Evolutionary conservation across 768 basidiomycete species (phyloP).

Genomic region (Tricholoma flavovirens): DNA sequence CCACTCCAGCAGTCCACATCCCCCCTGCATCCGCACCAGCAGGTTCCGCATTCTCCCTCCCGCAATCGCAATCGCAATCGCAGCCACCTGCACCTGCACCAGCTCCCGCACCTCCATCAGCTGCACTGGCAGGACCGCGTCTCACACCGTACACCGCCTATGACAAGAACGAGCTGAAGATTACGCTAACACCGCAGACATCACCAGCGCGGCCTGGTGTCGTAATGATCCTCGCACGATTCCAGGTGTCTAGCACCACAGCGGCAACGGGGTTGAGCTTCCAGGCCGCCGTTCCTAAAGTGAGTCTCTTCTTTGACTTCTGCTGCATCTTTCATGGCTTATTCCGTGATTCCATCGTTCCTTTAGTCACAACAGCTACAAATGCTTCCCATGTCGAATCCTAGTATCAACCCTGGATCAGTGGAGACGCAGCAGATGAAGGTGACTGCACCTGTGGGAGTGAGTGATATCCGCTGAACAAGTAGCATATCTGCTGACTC

Average conservation of each 20-base stretch:
- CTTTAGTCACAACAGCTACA: slow-evolving; percentile 89
- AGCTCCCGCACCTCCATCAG: slow-evolving; percentile 25
- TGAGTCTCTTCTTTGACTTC: slow-evolving; percentile 23
- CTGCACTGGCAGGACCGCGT: slow-evolving; percentile 38
- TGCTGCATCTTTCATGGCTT: background rate
- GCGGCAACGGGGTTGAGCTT: slow-evolving; percentile 70
- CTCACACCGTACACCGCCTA: slow-evolving; percentile 80
- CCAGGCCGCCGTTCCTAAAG: slow-evolving; percentile 97
- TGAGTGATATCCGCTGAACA: slow-evolving; percentile 35
- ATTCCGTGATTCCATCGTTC: background rate
- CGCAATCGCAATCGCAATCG: slow-evolving; percentile 32
- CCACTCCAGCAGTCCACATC: slow-evolving; percentile 14
- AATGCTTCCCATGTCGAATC: slow-evolving; percentile 95
- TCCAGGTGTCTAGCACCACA: slow-evolving; percentile 59
- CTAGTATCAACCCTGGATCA: slow-evolving; percentile 67
- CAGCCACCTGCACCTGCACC: slow-evolving; percentile 15
- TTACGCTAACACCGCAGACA: slow-evolving; percentile 86
- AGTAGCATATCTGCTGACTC: slow-evolving; percentile 6
- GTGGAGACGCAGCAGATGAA: slow-evolving; percentile 96
- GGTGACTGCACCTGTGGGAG: slow-evolving; percentile 81
- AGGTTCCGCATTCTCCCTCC: slow-evolving; percentile 32
- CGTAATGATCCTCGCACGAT: slow-evolving; percentile 85
- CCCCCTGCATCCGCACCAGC: slow-evolving; percentile 12
- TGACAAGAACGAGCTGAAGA: slow-evolving; percentile 84
- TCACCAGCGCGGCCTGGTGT: slow-evolving; percentile 78